phyloP scores from a whole-genome alignment of 371 early-diverging fungal species.

The Mortierella sp. region DNA sequence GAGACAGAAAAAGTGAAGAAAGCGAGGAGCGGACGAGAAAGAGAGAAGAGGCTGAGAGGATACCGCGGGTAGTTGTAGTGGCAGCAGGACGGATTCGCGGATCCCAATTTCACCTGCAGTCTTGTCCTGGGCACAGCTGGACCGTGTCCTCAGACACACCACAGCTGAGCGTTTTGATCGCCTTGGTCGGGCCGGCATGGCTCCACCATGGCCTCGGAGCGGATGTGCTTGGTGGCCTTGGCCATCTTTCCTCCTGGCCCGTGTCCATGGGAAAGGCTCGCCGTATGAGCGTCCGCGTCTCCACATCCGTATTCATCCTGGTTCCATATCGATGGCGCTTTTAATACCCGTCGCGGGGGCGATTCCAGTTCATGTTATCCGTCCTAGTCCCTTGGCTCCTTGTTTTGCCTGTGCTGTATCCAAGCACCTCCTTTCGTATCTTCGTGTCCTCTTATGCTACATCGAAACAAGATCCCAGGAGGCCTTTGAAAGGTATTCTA shows the following conservation, averaged over 20 bases:
- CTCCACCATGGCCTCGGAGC: too few species aligned
- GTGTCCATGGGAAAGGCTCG: too few species aligned
- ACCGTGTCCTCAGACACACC: background rate
- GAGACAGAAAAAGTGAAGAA: background rate
- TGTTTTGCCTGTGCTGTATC: background rate
- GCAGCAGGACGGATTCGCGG: too few species aligned
- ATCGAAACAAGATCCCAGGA: conserved; percentile 17
- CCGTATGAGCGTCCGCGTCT: too few species aligned
- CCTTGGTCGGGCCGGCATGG: background rate
- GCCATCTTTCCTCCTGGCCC: too few species aligned
- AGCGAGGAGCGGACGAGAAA: background rate
- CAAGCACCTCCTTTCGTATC: background rate
- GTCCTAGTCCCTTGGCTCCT: conserved; percentile 12
- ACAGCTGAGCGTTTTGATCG: background rate
- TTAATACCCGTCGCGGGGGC: background rate
- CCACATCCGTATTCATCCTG: conserved; percentile 8
- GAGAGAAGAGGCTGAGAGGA: too few species aligned
- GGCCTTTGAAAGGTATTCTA: conserved; percentile 1
- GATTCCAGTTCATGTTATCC: conserved; percentile 35
- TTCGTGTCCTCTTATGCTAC: background rate
- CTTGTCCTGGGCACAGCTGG: conserved; percentile 5
- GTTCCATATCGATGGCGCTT: background rate
- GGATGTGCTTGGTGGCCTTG: too few species aligned
- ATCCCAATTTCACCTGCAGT: conserved; percentile 22
- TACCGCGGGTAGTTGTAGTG: too few species aligned